phyloP scores from a whole-genome alignment of 73 alveolate species.

The Effrenium voratum region DNA sequence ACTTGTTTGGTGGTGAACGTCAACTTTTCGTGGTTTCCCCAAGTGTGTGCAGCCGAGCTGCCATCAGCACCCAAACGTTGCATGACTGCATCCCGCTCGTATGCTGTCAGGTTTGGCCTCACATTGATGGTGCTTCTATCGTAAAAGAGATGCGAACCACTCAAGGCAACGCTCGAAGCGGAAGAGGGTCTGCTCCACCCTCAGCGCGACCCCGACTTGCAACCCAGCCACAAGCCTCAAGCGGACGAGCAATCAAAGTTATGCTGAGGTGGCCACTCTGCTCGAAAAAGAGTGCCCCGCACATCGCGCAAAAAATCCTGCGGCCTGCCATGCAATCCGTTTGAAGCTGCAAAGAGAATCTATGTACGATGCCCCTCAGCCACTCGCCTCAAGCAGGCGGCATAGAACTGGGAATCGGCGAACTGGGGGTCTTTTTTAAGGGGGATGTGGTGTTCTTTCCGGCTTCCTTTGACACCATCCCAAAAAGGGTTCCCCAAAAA shows the following conservation, averaged over 20 bases:
- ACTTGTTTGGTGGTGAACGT: too few relatives aligned
- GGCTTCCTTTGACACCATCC: background rate
- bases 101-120: constrained; percentile 61
- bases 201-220: background rate
- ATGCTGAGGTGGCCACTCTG: background rate
- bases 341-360: too few relatives aligned
- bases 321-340: constrained; percentile 53
- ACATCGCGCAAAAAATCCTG: constrained; percentile 43
- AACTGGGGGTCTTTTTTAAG: background rate
- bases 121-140: too few relatives aligned
- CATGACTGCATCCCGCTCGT: constrained; percentile 72
- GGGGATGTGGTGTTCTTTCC: background rate
- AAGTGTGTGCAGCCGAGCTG: constrained; percentile 5
- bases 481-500: background rate
- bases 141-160: too few relatives aligned
- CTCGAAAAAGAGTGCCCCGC: background rate
- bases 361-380: too few relatives aligned
- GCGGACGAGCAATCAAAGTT: background rate
- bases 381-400: too few relatives aligned
- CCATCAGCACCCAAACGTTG: constrained; percentile 75
- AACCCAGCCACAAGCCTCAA: too few relatives aligned
- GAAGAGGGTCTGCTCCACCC: constrained; percentile 87
- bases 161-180: constrained; percentile 66
- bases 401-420: background rate
- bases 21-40: too few relatives aligned